Evolutionary conservation across 169 alveolate species (phyloP).

Genomic region (Eimeria praecox): DNA sequence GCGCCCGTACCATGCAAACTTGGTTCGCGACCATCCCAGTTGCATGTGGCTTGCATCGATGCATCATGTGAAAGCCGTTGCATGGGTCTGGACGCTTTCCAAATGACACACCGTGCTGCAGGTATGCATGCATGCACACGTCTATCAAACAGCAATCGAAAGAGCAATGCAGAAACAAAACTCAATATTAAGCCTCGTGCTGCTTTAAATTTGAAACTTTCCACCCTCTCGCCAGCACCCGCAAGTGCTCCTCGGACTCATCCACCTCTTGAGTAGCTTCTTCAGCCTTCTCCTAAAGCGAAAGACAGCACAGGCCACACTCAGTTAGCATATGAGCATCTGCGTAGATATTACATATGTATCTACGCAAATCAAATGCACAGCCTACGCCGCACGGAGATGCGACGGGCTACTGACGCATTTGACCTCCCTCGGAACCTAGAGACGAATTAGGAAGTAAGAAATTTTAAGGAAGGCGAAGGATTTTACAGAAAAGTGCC

Average conservation of each 20-base stretch:
- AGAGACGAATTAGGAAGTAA: too few species aligned
- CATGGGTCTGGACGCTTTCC: neutral
- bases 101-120: slow-evolving; percentile 30
- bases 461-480: neutral
- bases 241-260: slow-evolving; percentile 14
- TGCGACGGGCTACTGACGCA: neutral
- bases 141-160: neutral
- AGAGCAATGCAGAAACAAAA: slow-evolving; percentile 39
- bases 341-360: neutral
- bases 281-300: slow-evolving; percentile 40
- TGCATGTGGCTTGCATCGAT: neutral
- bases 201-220: neutral
- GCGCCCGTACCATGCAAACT: slow-evolving; percentile 7
- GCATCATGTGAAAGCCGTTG: slow-evolving; percentile 18
- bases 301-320: neutral
- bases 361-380: neutral
- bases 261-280: slow-evolving; percentile 18
- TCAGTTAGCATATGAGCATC: neutral
- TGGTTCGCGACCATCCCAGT: neutral
- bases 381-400: neutral
- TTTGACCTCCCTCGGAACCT: neutral
- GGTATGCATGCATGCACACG: slow-evolving; percentile 18
- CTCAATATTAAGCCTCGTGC: slow-evolving; percentile 26
- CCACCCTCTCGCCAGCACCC: slow-evolving; percentile 10
- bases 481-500: neutral